Base-by-base conservation (phyloP, 2,329 filamentous ascomycete genomes). In the Aspergillus sp. region DNA sequence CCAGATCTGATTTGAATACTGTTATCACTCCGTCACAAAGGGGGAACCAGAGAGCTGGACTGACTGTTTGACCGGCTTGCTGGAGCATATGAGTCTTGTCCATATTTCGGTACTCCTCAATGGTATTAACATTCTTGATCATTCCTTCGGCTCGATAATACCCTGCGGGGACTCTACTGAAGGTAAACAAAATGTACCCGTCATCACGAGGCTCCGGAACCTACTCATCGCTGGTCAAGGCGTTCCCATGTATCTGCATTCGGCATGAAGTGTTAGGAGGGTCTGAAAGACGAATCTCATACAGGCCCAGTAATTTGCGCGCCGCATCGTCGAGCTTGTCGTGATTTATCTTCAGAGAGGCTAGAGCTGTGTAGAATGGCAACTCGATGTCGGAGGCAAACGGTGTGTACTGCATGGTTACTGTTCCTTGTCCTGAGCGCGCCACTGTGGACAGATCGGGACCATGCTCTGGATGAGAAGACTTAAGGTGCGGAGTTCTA, bases 241-340 rank as follows among this genome's bases (percentile, higher is more conserved):
- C 90, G 70, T 87, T 93, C 38, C 89, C 90, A 55, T 92, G 83
- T 54, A 99, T 86, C 73, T 96, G 92, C 83, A 97, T 91, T 67
- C 87, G 89, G 70, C 89, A 90, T 60, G 89, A 94, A 50, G 87
- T 81, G 61, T 88, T 86, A 0, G 89, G 84, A 36, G 85, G 75
- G 61, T 90, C 87, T 40, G 79, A 78, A 10, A 85, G 78, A 41
- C 88, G 87, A 60, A 94, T 85, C 73, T 96, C 90, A 70, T 99
- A 99, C 41, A 96, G 76, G 3, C 94, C 94, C 26, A 95, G 80
- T 2, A 97, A 82, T 54, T 87, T 86, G 42, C 93, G 88, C 20
- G 91, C 89, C 9, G 92, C 95, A 72, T 95, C 93, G 76, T 96
- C 89, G 47, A 99, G 89, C 75, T 92, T 96, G 76, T 96, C 94